Conservation (phyloP, 495 filamentous ascomycete species). For the Friedmanniomyces endolithicus region DNA sequence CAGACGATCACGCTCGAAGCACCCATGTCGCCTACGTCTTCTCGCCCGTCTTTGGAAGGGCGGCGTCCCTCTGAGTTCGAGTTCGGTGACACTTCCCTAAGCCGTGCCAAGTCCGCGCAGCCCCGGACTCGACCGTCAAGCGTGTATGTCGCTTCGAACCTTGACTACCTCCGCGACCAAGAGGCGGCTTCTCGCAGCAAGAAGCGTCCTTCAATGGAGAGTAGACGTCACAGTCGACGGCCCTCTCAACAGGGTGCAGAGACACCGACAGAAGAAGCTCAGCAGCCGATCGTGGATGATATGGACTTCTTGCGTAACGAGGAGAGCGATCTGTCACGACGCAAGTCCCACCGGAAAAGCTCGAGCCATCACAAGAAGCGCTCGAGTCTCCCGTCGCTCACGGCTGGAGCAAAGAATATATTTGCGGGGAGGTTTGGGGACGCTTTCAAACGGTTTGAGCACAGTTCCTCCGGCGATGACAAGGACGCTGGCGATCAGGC, state of each 20-base stretch:
- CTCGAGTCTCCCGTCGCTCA: slow-evolving; percentile 62
- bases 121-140: slow-evolving; percentile 56
- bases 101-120: slow-evolving; percentile 53
- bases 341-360: neutral
- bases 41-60: slow-evolving; percentile 68
- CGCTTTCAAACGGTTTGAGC: slow-evolving; percentile 87
- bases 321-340: slow-evolving; percentile 36
- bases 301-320: slow-evolving; percentile 76
- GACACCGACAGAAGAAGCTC: slow-evolving; percentile 28
- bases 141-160: slow-evolving; percentile 64
- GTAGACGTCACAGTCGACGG: slow-evolving; percentile 7
- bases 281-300: slow-evolving; percentile 52
- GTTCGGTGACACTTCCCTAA: slow-evolving; percentile 38
- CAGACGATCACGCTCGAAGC: slow-evolving; percentile 35
- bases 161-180: slow-evolving; percentile 58
- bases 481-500: neutral
- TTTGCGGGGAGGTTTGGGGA: slow-evolving; percentile 87
- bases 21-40: slow-evolving; percentile 49
- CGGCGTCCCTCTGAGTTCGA: slow-evolving; percentile 53
- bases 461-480: slow-evolving; percentile 35
- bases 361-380: slow-evolving; percentile 52
- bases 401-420: slow-evolving; percentile 58
- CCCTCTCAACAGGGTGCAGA: neutral
- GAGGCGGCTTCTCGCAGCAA: slow-evolving; percentile 31
- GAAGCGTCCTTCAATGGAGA: slow-evolving; percentile 28